Evolutionary conservation across 1,139 yeast genomes (phyloP).

Genomic region (Yamadazyma buinensis): DNA sequence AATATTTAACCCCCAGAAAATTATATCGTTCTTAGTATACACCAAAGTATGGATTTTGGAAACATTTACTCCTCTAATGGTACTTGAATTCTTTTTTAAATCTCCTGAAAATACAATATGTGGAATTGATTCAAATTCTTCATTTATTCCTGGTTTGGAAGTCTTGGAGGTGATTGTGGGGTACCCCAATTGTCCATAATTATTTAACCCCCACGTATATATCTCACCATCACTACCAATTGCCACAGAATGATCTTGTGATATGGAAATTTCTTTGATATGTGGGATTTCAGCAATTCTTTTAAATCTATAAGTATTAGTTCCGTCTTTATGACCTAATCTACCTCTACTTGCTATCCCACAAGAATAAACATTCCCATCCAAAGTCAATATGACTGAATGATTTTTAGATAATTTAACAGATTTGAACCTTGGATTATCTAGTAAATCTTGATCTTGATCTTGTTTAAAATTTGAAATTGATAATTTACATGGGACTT

Average conservation of each 20-base stretch:
- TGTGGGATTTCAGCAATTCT: slow-evolving; percentile 24
- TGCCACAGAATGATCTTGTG: slow-evolving; percentile 64
- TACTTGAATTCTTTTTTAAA: slow-evolving; percentile 25
- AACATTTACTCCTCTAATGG: slow-evolving; percentile 54
- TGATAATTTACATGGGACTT: slow-evolving; percentile 27
- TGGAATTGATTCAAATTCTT: slow-evolving; percentile 46
- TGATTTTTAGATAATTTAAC: slow-evolving; percentile 64
- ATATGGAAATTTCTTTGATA: slow-evolving; percentile 45
- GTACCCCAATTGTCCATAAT: slow-evolving; percentile 63
- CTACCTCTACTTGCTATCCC: slow-evolving; percentile 76
- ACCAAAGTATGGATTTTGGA: slow-evolving; percentile 74
- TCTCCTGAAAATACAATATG: slow-evolving; percentile 45
- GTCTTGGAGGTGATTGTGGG: slow-evolving; percentile 16
- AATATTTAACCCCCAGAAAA: slow-evolving; percentile 76
- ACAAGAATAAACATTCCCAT: slow-evolving; percentile 52
- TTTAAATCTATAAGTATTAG: slow-evolving; percentile 36
- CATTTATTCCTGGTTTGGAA: slow-evolving; percentile 18
- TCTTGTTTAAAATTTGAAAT: slow-evolving; percentile 19
- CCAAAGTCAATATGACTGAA: slow-evolving; percentile 55
- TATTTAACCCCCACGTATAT: slow-evolving; percentile 78
- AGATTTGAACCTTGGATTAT: slow-evolving; percentile 40
- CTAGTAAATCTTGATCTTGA: slow-evolving; percentile 6
- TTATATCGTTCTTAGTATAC: slow-evolving; percentile 49
- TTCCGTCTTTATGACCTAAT: slow-evolving; percentile 51
- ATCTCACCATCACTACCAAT: slow-evolving; percentile 45